phyloP scores from a whole-genome alignment of 495 filamentous ascomycete species.

The Penicillium mononematosum region DNA sequence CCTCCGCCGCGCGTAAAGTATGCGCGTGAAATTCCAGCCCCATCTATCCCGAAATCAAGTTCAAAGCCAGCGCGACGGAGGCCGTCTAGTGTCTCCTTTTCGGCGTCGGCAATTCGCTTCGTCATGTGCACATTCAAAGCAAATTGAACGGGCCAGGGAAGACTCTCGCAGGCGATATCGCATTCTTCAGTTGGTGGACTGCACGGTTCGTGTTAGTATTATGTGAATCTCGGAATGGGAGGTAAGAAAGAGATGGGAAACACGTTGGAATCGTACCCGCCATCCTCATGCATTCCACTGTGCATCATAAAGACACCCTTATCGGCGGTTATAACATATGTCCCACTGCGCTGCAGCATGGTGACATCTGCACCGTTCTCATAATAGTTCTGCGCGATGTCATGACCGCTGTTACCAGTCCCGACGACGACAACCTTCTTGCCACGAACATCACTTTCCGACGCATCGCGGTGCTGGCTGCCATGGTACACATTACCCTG shows the following conservation, averaged over 20 bases:
- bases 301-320: constrained; percentile 58
- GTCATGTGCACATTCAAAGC: constrained; percentile 53
- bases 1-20: constrained; percentile 73
- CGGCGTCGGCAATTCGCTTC: constrained; percentile 44
- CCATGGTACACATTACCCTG: constrained; percentile 50
- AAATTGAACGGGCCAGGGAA: constrained; percentile 60
- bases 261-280: constrained; percentile 29
- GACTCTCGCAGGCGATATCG: constrained; percentile 57
- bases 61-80: constrained; percentile 66
- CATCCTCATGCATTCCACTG: constrained; percentile 61
- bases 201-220: constrained; percentile 3
- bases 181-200: constrained; percentile 56
- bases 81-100: constrained; percentile 57
- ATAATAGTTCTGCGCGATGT: constrained; percentile 80
- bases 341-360: constrained; percentile 74
- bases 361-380: constrained; percentile 75
- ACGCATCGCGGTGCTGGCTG: constrained; percentile 42
- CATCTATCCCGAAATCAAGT: constrained; percentile 63
- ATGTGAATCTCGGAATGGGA: not conserved
- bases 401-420: constrained; percentile 78
- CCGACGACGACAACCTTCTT: constrained; percentile 79
- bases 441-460: constrained; percentile 40
- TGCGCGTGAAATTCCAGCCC: constrained; percentile 63
- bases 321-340: constrained; percentile 66
- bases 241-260: not conserved